Conservation (phyloP, 495 filamentous ascomycete genomes). For the Penicillium cinerascens region DNA sequence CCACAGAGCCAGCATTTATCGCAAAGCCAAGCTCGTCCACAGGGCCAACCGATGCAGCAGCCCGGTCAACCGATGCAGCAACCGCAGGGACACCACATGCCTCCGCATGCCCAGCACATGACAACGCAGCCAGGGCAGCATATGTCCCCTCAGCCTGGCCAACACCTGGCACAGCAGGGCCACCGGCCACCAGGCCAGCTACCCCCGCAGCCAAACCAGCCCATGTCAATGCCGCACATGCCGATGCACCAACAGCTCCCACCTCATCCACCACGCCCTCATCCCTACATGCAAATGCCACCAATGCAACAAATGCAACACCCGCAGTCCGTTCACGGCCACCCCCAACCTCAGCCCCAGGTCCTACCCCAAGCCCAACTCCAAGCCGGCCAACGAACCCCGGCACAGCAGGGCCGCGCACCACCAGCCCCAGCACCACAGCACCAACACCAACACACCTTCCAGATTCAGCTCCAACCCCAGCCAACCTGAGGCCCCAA, state of each 20-base stretch:
- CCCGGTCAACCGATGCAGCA: neutral
- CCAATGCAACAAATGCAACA: slow-evolving; percentile 24
- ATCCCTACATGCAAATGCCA: slow-evolving; percentile 23
- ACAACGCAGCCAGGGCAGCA: slow-evolving; percentile 10
- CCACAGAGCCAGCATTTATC: slow-evolving; percentile 2
- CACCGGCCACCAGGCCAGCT: too few relatives aligned
- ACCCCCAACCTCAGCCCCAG: slow-evolving; percentile 8
- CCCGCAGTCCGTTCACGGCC: slow-evolving; percentile 4
- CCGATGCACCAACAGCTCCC: slow-evolving; percentile 27
- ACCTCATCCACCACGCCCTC: slow-evolving; percentile 12
- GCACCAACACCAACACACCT: slow-evolving; percentile 29
- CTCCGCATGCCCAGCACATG: slow-evolving; percentile 13
- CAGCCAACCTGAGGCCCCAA: slow-evolving; percentile 18
- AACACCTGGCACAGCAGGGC: slow-evolving; percentile 8
- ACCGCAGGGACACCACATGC: slow-evolving; percentile 3
- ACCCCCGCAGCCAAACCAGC: neutral
- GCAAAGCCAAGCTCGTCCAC: neutral
- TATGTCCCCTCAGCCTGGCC: slow-evolving; percentile 15
- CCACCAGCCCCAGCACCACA: slow-evolving; percentile 25
- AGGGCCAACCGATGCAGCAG: too few relatives aligned
- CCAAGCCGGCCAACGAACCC: slow-evolving; percentile 1
- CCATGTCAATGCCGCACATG: slow-evolving; percentile 17
- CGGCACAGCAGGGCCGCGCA: slow-evolving; percentile 11
- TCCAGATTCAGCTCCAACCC: slow-evolving; percentile 25
- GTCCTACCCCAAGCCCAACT: slow-evolving; percentile 11